Conservation (phyloP, 345 rosid genomes). For the Barbarea vulgaris region DNA sequence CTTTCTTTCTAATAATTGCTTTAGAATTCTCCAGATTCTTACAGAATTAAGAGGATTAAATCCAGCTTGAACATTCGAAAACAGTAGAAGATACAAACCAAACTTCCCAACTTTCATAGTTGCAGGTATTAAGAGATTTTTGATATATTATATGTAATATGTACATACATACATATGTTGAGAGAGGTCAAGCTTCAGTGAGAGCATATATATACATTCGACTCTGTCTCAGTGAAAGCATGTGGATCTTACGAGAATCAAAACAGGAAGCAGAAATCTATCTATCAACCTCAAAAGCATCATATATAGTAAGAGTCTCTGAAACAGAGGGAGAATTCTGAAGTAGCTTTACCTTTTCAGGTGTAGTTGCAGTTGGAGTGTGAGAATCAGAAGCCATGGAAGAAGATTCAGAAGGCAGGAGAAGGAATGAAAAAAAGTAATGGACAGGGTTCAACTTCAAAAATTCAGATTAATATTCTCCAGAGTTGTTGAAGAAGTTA, state of each 20-base stretch:
- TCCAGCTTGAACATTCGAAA: background rate
- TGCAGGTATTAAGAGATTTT: background rate
- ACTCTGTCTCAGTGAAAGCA: background rate
- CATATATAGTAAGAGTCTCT: conserved; percentile 16
- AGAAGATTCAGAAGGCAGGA: conserved; percentile 25
- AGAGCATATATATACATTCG: background rate
- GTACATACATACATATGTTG: background rate
- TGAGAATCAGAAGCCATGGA: conserved; percentile 45
- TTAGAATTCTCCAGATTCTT: background rate
- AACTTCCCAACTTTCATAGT: background rate
- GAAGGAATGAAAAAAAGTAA: conserved; percentile 30
- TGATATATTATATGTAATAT: background rate
- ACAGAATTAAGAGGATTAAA: background rate
- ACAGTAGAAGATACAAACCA: background rate
- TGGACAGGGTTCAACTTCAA: conserved; percentile 38
- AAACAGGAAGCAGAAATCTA: conserved; percentile 13
- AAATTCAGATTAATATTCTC: conserved; percentile 3
- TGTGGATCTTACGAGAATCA: conserved; percentile 7
- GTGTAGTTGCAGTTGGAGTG: conserved; percentile 18
- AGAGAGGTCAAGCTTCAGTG: background rate
- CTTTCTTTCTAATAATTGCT: conserved; percentile 15
- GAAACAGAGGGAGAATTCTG: background rate
- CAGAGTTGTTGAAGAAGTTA: conserved; percentile 29
- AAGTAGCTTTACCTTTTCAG: conserved; percentile 34
- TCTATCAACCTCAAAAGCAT: conserved; percentile 11